phyloP scores from a whole-genome alignment of 768 basidiomycete genomes.

The Termitomyces sp. region DNA sequence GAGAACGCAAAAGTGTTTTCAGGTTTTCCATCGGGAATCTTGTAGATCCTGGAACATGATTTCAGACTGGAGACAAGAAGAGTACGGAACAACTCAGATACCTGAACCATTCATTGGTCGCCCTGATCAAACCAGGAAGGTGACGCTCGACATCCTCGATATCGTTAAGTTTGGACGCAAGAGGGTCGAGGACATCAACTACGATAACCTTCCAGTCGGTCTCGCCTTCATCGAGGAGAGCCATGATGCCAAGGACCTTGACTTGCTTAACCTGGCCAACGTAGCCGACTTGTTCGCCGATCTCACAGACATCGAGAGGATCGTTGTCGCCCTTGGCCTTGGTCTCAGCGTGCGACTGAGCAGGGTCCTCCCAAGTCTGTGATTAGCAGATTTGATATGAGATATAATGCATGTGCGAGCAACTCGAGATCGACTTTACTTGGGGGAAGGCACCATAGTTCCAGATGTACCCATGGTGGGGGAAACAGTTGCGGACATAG shows the following conservation, averaged over 20 bases:
- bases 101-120: slow-evolving; percentile 99
- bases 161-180: slow-evolving; percentile 95
- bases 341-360: slow-evolving; percentile 84
- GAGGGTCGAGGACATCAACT: slow-evolving; percentile 92
- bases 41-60: slow-evolving; percentile 67
- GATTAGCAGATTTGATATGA: slow-evolving; percentile 3
- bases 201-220: slow-evolving; percentile 99
- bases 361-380: slow-evolving; percentile 98
- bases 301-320: slow-evolving; percentile 99
- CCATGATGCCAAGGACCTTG: slow-evolving; percentile 99
- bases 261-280: slow-evolving; percentile 98
- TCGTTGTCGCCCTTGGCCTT: slow-evolving; percentile 99
- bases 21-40: slow-evolving; percentile 92
- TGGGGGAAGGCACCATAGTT: slow-evolving; percentile 99
- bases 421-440: slow-evolving; percentile 35
- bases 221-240: slow-evolving; percentile 97
- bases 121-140: slow-evolving; percentile 92
- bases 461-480: slow-evolving; percentile 99
- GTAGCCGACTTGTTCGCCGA: slow-evolving; percentile 97
- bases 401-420: neutral
- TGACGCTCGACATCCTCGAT: slow-evolving; percentile 99
- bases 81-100: slow-evolving; percentile 20
- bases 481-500: slow-evolving; percentile 99
- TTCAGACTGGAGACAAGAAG: neutral
- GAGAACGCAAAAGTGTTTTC: slow-evolving; percentile 99